These are phyloP conservation scores for Toxoplasma gondii DNA, from an alignment of 169 alveolate genomes.

Conservation along the genomic window DNA sequence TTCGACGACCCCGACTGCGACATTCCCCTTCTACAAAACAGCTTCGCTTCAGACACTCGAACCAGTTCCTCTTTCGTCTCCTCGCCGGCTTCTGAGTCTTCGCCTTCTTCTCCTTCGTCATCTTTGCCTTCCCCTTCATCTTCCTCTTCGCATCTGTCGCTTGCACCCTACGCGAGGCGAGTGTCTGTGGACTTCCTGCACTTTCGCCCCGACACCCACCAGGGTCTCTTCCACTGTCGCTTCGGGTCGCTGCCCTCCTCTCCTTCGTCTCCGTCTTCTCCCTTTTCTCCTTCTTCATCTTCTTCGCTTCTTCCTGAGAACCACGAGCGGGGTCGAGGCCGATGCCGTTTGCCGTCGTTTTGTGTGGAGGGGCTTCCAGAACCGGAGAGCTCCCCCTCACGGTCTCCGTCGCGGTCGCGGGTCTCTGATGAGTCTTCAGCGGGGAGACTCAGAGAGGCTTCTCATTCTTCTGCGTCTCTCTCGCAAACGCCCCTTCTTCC, in stretches of 20 bases:
- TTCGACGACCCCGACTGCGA: constrained; percentile 25
- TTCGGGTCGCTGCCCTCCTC: background rate
- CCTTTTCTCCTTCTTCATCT: background rate
- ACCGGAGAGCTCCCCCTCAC: background rate
- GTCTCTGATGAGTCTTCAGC: background rate
- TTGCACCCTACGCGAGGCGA: background rate
- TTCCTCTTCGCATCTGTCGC: background rate
- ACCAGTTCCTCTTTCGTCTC: too few relatives aligned
- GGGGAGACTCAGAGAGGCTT: too few relatives aligned
- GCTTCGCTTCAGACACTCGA: too few relatives aligned
- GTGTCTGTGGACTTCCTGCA: background rate
- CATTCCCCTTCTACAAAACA: background rate
- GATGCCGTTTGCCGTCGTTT: background rate
- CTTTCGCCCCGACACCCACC: background rate
- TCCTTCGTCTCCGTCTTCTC: background rate
- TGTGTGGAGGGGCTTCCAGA: constrained; percentile 16
- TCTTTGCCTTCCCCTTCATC: background rate
- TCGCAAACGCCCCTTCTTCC: too few relatives aligned
- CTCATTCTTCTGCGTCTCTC: too few relatives aligned
- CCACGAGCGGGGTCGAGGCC: background rate
- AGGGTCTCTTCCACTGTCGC: background rate
- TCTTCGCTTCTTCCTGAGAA: background rate
- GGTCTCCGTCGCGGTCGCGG: background rate
- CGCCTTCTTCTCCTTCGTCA: background rate
- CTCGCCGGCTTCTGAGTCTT: too few relatives aligned